A percentile compares a stretch with the other conserved stretches of the same genome.
Evolutionary conservation across 83 land plant species (phyloP).

Genomic region (Diphasiastrum complanatum): DNA sequence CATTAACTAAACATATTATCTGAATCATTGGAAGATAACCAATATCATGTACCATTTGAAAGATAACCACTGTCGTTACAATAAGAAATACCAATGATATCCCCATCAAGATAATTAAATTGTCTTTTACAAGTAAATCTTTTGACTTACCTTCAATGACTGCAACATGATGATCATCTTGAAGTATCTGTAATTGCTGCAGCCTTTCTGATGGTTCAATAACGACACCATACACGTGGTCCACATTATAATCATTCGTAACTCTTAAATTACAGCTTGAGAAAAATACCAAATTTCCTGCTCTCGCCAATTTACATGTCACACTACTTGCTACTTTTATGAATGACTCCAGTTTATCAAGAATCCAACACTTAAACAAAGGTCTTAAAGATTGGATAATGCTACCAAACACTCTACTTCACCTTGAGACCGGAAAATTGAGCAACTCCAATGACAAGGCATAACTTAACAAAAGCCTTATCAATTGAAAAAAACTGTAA

Average conservation of each 20-base stretch:
- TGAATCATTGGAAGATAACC: too few relatives aligned
- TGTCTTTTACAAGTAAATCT: too few relatives aligned
- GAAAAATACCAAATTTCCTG: background rate
- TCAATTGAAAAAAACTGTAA: background rate
- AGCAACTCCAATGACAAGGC: too few relatives aligned
- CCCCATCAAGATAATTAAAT: too few relatives aligned
- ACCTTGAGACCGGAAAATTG: too few relatives aligned
- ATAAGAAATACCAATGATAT: too few relatives aligned
- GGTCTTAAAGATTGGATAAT: background rate
- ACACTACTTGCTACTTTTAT: background rate
- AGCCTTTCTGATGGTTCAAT: slow-evolving; percentile 11
- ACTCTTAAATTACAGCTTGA: background rate
- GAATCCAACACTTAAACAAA: background rate
- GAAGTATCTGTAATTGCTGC: slow-evolving; percentile 19
- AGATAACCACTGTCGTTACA: too few relatives aligned
- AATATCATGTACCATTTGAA: too few relatives aligned
- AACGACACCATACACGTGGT: background rate
- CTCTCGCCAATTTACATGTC: background rate
- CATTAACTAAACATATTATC: too few relatives aligned
- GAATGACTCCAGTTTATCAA: background rate
- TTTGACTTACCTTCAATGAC: slow-evolving; percentile 30
- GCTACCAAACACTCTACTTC: too few relatives aligned
- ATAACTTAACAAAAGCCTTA: too few relatives aligned
- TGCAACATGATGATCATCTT: slow-evolving; percentile 19
- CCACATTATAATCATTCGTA: background rate